A percentile compares a stretch with the other conserved stretches of the same genome.
These are phyloP conservation scores for Erodium texanum DNA, from an alignment of 441 rosid species.

Conservation along the genomic window DNA sequence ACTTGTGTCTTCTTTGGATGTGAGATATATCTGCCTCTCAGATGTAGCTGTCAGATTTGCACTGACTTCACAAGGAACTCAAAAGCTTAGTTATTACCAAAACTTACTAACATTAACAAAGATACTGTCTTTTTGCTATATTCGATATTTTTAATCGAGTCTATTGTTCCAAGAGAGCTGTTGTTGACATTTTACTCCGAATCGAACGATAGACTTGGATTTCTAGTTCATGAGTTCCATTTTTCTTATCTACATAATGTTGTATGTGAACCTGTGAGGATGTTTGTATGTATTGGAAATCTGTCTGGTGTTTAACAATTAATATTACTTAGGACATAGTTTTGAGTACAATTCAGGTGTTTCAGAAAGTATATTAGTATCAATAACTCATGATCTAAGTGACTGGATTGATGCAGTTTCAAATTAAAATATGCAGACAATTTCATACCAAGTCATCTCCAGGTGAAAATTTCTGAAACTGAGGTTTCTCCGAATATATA, in stretches of 20 bases:
- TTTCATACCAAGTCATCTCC: too few species aligned
- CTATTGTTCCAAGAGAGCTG: conserved; percentile 3
- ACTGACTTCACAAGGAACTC: conserved; percentile 70
- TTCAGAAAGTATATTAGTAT: background rate
- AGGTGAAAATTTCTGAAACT: too few species aligned
- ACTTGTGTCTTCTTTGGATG: conserved; percentile 98
- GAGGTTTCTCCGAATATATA: too few species aligned
- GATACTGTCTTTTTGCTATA: background rate
- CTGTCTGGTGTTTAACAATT: background rate
- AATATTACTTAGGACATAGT: background rate
- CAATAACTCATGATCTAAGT: background rate
- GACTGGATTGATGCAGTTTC: too few species aligned
- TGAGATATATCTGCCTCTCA: conserved; percentile 69
- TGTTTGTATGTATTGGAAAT: background rate
- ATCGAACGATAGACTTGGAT: conserved; percentile 18
- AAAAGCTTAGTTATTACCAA: conserved; percentile 29
- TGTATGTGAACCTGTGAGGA: background rate
- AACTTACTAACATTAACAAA: background rate
- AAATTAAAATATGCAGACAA: too few species aligned
- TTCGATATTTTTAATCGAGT: conserved; percentile 12
- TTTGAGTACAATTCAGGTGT: background rate
- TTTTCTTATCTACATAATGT: conserved; percentile 7
- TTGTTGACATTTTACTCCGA: conserved; percentile 10
- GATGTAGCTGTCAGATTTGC: conserved; percentile 99
- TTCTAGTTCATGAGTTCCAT: conserved; percentile 21